Conservation (phyloP, 768 basidiomycete species). For the Exidia glandulosa region DNA sequence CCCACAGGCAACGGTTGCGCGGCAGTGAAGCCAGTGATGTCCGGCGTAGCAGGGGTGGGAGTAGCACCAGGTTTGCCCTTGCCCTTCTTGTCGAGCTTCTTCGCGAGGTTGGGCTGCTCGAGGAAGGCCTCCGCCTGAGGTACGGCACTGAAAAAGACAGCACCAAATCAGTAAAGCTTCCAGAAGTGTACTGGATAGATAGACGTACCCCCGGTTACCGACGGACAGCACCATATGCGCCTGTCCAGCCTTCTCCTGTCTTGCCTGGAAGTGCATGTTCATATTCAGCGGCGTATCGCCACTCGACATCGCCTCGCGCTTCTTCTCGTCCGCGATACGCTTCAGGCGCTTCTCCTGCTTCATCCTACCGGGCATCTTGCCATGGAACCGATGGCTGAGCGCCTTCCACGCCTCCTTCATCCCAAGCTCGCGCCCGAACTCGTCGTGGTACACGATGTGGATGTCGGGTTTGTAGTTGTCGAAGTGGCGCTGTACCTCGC, state of each 20-base stretch:
- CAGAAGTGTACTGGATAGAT: not conserved
- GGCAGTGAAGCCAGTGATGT: constrained; percentile 57
- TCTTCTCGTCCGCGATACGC: constrained; percentile 96
- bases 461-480: constrained; percentile 95
- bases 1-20: constrained; percentile 57
- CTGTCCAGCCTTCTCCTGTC: constrained; percentile 89
- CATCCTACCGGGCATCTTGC: constrained; percentile 91
- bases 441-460: constrained; percentile 93
- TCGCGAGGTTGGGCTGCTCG: constrained; percentile 68
- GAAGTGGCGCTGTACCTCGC: constrained; percentile 70
- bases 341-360: constrained; percentile 95
- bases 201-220: constrained; percentile 80
- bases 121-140: constrained; percentile 77
- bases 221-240: constrained; percentile 95
- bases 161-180: constrained; percentile 6
- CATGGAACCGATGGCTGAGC: constrained; percentile 95
- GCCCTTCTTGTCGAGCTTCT: constrained; percentile 73
- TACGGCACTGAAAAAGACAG: constrained; percentile 48
- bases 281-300: constrained; percentile 94
- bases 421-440: constrained; percentile 79
- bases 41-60: constrained; percentile 24
- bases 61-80: constrained; percentile 46
- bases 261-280: constrained; percentile 84
- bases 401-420: constrained; percentile 99
- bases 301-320: constrained; percentile 85